Evolutionary conservation across 2,329 filamentous ascomycete species (phyloP).

Genomic region (Ilyonectria robusta): DNA sequence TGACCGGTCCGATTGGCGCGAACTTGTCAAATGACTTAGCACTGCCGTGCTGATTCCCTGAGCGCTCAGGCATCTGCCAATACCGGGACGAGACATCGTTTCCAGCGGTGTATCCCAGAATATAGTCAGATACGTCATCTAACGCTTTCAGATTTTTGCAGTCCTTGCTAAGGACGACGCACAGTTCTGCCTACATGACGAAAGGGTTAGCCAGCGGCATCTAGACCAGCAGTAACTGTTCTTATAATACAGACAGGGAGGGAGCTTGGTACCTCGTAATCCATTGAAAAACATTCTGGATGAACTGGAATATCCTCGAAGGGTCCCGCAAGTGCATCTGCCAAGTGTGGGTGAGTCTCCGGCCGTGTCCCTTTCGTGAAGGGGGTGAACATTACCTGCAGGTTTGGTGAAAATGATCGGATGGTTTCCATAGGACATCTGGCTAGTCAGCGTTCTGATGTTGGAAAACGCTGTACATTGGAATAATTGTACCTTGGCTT

Average conservation of each 20-base stretch:
- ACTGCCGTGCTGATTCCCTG: conserved; percentile 1
- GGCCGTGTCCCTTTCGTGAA: background rate
- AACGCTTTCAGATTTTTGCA: background rate
- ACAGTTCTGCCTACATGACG: background rate
- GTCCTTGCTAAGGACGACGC: background rate
- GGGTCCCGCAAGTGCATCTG: background rate
- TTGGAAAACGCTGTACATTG: background rate
- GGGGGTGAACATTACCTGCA: background rate
- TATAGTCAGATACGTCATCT: background rate
- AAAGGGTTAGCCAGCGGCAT: background rate
- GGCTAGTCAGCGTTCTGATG: background rate
- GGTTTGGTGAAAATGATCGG: background rate
- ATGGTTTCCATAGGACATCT: background rate
- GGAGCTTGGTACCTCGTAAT: background rate
- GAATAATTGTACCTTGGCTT: background rate
- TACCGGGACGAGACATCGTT: conserved; percentile 10
- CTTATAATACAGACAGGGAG: too few relatives aligned
- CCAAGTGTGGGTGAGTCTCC: background rate
- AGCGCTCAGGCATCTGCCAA: conserved; percentile 2
- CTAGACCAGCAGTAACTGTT: too few relatives aligned
- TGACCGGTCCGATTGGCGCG: conserved; percentile 15
- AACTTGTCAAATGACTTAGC: conserved; percentile 19
- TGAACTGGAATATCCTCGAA: background rate
- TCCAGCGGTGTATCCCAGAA: background rate
- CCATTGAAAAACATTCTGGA: background rate